These are phyloP conservation scores for Blakeslea trispora DNA, from an alignment of 371 early-diverging fungal species.

Conservation along the genomic window DNA sequence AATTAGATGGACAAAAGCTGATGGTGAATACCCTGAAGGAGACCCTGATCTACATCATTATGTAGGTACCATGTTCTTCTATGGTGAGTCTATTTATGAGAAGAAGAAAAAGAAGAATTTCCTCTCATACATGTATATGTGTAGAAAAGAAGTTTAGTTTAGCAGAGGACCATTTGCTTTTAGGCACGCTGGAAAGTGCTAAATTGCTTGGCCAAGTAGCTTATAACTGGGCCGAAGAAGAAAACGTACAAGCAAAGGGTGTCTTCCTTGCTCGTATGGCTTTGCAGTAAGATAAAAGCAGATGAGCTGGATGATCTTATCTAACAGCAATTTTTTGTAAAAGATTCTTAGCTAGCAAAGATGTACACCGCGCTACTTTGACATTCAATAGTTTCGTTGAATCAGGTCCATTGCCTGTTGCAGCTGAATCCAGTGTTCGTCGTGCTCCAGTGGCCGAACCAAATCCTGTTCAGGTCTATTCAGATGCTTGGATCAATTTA, in stretches of 20 bases:
- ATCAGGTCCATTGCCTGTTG: slow-evolving; percentile 27
- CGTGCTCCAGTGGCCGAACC: slow-evolving; percentile 43
- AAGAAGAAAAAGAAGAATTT: background rate
- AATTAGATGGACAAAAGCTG: slow-evolving; percentile 72
- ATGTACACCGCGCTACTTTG: slow-evolving; percentile 71
- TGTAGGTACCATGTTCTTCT: slow-evolving; percentile 71
- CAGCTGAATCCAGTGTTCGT: slow-evolving; percentile 35
- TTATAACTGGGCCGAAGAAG: slow-evolving; percentile 72
- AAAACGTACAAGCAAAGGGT: slow-evolving; percentile 59
- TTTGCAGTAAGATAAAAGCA: slow-evolving; percentile 60
- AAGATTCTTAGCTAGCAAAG: slow-evolving; percentile 64
- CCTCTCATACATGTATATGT: too few relatives aligned
- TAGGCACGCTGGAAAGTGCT: slow-evolving; percentile 81
- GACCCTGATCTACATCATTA: slow-evolving; percentile 87
- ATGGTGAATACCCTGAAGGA: slow-evolving; percentile 65
- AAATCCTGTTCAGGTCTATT: slow-evolving; percentile 44
- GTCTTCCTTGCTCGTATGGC: slow-evolving; percentile 79
- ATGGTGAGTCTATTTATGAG: slow-evolving; percentile 41
- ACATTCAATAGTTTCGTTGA: slow-evolving; percentile 65
- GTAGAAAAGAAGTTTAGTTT: slow-evolving; percentile 59
- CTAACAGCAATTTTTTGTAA: background rate
- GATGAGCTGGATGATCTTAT: background rate
- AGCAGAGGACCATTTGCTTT: slow-evolving; percentile 76
- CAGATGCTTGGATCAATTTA: slow-evolving; percentile 72
- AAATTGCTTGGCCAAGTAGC: slow-evolving; percentile 70